phyloP scores from a whole-genome alignment of 1,284 basidiomycete species.

The Singerocomus inundabilis region DNA sequence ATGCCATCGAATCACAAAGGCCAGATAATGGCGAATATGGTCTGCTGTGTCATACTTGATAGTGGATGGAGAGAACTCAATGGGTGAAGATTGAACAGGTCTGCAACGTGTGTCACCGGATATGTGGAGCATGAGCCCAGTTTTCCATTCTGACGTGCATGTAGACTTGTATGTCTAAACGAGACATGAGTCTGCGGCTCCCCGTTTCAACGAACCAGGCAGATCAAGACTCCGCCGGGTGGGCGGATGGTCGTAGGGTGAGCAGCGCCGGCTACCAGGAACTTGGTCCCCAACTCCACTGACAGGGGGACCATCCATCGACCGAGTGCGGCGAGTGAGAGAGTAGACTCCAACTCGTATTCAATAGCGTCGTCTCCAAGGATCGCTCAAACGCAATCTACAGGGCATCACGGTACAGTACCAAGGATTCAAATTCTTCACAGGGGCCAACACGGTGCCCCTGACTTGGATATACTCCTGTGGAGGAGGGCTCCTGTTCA shows the following conservation, averaged over 20 bases:
- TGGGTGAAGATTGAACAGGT: not conserved
- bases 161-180: not conserved
- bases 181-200: not conserved
- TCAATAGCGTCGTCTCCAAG: not conserved
- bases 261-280: too few relatives aligned
- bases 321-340: too few relatives aligned
- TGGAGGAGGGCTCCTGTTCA: slow-evolving; percentile 6
- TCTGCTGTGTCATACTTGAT: not conserved
- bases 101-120: not conserved
- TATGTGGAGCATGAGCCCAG: not conserved
- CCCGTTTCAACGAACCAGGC: not conserved
- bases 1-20: too few relatives aligned
- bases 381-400: not conserved
- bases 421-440: too few relatives aligned
- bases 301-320: too few relatives aligned
- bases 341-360: too few relatives aligned
- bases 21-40: too few relatives aligned
- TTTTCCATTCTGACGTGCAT: slow-evolving; percentile 7
- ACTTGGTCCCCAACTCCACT: too few relatives aligned
- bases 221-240: too few relatives aligned
- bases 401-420: too few relatives aligned
- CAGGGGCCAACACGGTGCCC: not conserved
- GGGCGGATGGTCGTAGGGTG: too few relatives aligned
- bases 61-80: slow-evolving; percentile 4
- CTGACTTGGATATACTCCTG: slow-evolving; percentile 3